These are phyloP conservation scores for Fraxinus sp. DNA, from an alignment of 305 asterid genomes.

Conservation along the genomic window DNA sequence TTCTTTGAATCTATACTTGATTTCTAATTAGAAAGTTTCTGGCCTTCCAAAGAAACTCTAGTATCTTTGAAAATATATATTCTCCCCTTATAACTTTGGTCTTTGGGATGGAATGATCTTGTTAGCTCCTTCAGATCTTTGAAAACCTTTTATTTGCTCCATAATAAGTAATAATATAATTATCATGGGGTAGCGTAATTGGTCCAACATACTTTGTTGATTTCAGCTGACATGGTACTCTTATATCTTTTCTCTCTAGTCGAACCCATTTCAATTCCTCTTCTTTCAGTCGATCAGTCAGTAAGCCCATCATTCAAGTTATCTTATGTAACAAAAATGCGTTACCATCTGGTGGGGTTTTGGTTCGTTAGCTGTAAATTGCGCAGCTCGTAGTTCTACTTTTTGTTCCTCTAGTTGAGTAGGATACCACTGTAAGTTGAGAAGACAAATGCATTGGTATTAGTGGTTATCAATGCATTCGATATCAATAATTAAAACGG, in stretches of 20 bases:
- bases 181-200: neutral
- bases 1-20: neutral
- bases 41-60: neutral
- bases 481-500: neutral
- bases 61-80: neutral
- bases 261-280: neutral
- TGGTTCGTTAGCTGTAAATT: neutral
- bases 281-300: neutral
- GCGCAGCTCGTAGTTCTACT: neutral
- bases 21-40: neutral
- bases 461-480: neutral
- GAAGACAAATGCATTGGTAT: neutral
- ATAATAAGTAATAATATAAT: neutral
- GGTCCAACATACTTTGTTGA: neutral
- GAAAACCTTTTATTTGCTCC: neutral
- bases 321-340: neutral
- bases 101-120: neutral
- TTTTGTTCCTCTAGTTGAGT: neutral
- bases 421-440: neutral
- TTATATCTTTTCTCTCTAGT: neutral
- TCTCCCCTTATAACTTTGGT: neutral
- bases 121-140: neutral
- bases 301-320: neutral
- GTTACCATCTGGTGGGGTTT: neutral
- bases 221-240: neutral